Evolutionary conservation across 2,329 filamentous ascomycete species (phyloP).

Genomic region (Pseudocercospora eumusae): DNA sequence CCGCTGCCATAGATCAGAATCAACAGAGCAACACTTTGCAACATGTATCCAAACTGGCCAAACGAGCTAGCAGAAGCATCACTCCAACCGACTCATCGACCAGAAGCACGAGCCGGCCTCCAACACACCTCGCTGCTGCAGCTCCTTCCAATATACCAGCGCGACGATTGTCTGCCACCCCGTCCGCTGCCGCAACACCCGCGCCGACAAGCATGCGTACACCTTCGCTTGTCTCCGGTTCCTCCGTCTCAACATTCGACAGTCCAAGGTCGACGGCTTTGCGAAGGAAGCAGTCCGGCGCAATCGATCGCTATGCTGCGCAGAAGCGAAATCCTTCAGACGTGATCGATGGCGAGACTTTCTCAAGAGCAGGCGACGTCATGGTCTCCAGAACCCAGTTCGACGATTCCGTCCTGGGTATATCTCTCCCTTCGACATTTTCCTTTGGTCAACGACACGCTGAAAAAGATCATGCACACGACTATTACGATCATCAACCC

Average conservation of each 20-base stretch:
- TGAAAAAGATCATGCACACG: conserved; percentile 4
- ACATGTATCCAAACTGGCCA: conserved; percentile 33
- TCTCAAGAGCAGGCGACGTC: neutral
- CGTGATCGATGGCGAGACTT: neutral
- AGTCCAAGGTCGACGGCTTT: conserved; percentile 49
- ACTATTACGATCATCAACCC: conserved; percentile 13
- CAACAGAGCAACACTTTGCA: conserved; percentile 28
- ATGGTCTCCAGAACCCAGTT: conserved; percentile 17
- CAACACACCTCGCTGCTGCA: conserved; percentile 21
- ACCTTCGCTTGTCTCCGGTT: conserved; percentile 53
- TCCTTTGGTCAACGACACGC: conserved; percentile 2
- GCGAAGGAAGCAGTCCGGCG: conserved; percentile 47
- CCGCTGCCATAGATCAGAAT: conserved; percentile 8
- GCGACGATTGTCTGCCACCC: conserved; percentile 16
- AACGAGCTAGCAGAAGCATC: conserved; percentile 30
- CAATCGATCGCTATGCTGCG: conserved; percentile 43
- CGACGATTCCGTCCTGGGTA: conserved; percentile 36
- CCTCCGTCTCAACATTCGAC: conserved; percentile 50
- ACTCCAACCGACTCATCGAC: conserved; percentile 17
- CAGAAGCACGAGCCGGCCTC: conserved; percentile 23
- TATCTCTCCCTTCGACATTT: conserved; percentile 25
- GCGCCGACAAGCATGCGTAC: conserved; percentile 41
- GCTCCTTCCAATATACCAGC: conserved; percentile 15
- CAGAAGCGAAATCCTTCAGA: conserved; percentile 28
- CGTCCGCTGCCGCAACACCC: conserved; percentile 13